Evolutionary conservation across 306 rosid genomes (phyloP).

Genomic region (Rosa persica): DNA sequence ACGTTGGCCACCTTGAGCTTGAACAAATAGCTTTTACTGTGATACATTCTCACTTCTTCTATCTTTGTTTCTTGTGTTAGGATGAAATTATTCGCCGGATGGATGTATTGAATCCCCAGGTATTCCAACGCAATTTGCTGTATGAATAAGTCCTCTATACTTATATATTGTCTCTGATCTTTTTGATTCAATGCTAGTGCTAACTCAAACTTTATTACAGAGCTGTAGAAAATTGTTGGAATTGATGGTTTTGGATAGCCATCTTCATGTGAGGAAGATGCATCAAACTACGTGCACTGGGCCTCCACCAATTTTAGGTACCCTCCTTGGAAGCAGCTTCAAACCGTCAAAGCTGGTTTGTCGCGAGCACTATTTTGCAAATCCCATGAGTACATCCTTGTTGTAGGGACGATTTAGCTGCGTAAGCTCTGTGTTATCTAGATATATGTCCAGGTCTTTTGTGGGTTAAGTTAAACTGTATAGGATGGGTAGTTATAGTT

Average conservation of each 20-base stretch:
- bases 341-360: constrained; percentile 38
- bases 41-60: constrained; percentile 29
- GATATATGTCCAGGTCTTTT: background rate
- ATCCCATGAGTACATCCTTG: constrained; percentile 69
- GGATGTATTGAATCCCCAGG: constrained; percentile 94
- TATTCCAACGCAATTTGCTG: constrained; percentile 21
- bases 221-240: constrained; percentile 78
- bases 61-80: constrained; percentile 35
- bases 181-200: constrained; percentile 25
- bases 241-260: constrained; percentile 75
- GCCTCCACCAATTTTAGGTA: constrained; percentile 50
- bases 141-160: background rate
- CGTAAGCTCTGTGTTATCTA: background rate
- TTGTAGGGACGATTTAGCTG: constrained; percentile 38
- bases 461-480: background rate
- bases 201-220: constrained; percentile 40
- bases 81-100: constrained; percentile 66
- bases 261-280: constrained; percentile 71
- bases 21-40: constrained; percentile 5
- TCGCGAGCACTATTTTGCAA: constrained; percentile 76
- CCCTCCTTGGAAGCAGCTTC: constrained; percentile 50
- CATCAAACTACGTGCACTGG: constrained; percentile 46
- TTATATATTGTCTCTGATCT: background rate
- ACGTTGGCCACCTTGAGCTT: background rate
- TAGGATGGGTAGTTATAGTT: background rate